These are phyloP conservation scores for Tylopilus sp. DNA, from an alignment of 768 basidiomycete species.

Conservation along the genomic window DNA sequence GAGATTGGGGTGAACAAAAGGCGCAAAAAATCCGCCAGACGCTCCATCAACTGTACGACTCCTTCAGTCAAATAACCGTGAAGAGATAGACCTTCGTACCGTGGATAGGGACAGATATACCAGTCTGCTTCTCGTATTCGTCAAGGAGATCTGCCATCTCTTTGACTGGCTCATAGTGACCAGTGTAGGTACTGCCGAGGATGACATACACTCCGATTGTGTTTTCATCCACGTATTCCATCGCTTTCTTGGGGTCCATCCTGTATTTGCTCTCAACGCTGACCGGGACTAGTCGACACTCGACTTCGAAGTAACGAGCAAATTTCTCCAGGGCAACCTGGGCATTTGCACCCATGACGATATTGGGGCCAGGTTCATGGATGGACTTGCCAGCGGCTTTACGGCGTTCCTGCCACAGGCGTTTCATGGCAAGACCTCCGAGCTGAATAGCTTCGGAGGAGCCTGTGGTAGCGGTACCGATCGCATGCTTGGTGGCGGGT, in stretches of 20 bases:
- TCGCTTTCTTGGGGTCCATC: slow-evolving; percentile 64
- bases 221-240: slow-evolving; percentile 68
- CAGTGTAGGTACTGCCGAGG: slow-evolving; percentile 54
- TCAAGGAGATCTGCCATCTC: slow-evolving; percentile 76
- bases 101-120: slow-evolving; percentile 44
- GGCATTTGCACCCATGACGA: slow-evolving; percentile 65
- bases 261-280: slow-evolving; percentile 70
- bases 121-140: slow-evolving; percentile 48
- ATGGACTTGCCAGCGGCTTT: slow-evolving; percentile 63
- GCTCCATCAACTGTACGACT: slow-evolving; percentile 48
- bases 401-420: slow-evolving; percentile 64
- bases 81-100: slow-evolving; percentile 24
- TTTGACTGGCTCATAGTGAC: slow-evolving; percentile 75
- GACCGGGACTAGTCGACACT: slow-evolving; percentile 61
- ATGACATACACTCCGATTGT: slow-evolving; percentile 68
- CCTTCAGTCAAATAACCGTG: slow-evolving; percentile 11
- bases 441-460: slow-evolving; percentile 72
- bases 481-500: slow-evolving; percentile 47
- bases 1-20: slow-evolving; percentile 52
- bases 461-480: slow-evolving; percentile 70
- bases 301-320: slow-evolving; percentile 66
- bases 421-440: slow-evolving; percentile 70
- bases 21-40: slow-evolving; percentile 61
- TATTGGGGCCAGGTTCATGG: slow-evolving; percentile 63
- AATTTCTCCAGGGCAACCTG: slow-evolving; percentile 72